Evolutionary conservation across 805 yeast species (phyloP), one percentile per base, ranked within the genome.

Genomic region (Yamadazyma sp.): DNA sequence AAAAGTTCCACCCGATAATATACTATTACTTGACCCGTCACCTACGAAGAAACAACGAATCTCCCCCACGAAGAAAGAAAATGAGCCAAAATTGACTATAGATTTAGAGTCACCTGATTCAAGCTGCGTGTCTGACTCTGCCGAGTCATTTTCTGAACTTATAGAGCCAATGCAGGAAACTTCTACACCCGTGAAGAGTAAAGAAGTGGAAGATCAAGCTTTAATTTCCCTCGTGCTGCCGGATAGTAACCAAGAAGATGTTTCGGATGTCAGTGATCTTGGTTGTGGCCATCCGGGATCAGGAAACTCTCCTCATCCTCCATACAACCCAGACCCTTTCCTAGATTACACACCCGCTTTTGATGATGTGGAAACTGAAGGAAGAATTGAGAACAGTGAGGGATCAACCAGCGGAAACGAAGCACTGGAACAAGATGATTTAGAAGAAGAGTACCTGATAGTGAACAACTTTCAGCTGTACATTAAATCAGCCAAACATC

Each of bases 371-470:
- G 23, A 21, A 8, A 21, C 23, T 21, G 23, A n/a, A n/a, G n/a
- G n/a, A n/a, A n/a, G n/a, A n/a, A n/a, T n/a, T n/a, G n/a, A n/a
- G n/a, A n/a, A n/a, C n/a, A n/a, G n/a, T n/a, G n/a, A n/a, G n/a
- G n/a, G n/a, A n/a, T n/a, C n/a, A n/a, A n/a, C n/a, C n/a, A n/a
- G n/a, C n/a, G n/a, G n/a, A n/a, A n/a, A n/a, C n/a, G 37, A 37
- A 4, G 28, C 19, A 9, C 30, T 16, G 5, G 24, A 18, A n/a
- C n/a, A 16, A 4, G 35, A 17, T 3, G 50, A 42, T 13, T 57
- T 55, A 32, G 60, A 55, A 19, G 60, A 53, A 7, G 54, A 55
- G 28, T 60, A 50, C 37, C 56, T 50, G 53, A 45, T 59, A 6
- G 44, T 49, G 6, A 28, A 51, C 2, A 41, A 31, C 9, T 43